phyloP scores from a whole-genome alignment of 2,329 filamentous ascomycete genomes.

The Sphaerulina vaccinii region DNA sequence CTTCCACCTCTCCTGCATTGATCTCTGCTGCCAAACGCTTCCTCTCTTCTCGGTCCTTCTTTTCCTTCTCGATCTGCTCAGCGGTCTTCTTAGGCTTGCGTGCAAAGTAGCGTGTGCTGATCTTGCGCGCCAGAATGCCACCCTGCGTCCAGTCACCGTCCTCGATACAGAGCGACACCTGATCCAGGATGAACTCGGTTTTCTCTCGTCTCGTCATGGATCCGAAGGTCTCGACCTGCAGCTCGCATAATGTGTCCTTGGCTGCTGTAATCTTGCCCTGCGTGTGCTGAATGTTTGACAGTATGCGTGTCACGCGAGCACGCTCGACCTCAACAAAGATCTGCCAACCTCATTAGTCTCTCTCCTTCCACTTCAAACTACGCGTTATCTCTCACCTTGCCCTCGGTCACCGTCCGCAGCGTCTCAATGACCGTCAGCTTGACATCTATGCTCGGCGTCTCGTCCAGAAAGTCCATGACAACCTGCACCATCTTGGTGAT shows the following conservation, averaged over 20 bases:
- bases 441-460: constrained; percentile 77
- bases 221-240: constrained; percentile 98
- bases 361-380: neutral
- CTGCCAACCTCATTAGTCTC: constrained; percentile 41
- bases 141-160: constrained; percentile 96
- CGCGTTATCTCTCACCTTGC: constrained; percentile 63
- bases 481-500: constrained; percentile 99
- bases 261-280: constrained; percentile 90
- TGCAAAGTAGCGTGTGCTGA: constrained; percentile 88
- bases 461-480: constrained; percentile 87
- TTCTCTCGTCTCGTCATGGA: constrained; percentile 97
- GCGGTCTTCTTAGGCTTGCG: constrained; percentile 87
- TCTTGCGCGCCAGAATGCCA: constrained; percentile 89
- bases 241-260: constrained; percentile 89
- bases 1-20: constrained; percentile 64
- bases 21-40: constrained; percentile 64
- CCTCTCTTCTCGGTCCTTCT: constrained; percentile 80
- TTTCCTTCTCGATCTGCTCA: constrained; percentile 86
- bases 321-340: constrained; percentile 99
- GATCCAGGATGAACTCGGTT: constrained; percentile 96
- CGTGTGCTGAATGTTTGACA: constrained; percentile 96
- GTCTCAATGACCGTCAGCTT: constrained; percentile 96
- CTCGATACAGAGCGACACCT: constrained; percentile 92
- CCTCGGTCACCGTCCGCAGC: constrained; percentile 91
- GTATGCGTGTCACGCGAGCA: constrained; percentile 87